Evolutionary conservation across 1,284 basidiomycete species (phyloP).

Genomic region (Takashimella koratensis): DNA sequence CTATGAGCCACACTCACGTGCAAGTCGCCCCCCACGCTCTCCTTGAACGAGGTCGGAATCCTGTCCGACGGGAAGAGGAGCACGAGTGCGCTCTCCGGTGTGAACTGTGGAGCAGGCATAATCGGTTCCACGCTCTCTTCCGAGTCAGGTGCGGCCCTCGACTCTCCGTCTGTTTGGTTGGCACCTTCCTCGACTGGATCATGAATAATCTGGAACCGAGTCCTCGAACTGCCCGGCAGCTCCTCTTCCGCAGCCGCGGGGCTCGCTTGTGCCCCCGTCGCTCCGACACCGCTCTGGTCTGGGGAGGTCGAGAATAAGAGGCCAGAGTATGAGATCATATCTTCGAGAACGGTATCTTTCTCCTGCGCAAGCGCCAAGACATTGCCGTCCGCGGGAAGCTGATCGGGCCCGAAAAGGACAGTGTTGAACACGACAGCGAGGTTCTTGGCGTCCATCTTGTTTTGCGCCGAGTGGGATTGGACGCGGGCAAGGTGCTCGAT

Average conservation of each 20-base stretch:
- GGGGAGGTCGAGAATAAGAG: constrained; percentile 15
- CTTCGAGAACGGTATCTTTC: constrained; percentile 85
- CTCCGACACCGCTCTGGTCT: not conserved
- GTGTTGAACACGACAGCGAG: constrained; percentile 77
- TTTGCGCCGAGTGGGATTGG: constrained; percentile 63
- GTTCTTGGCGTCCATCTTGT: constrained; percentile 94
- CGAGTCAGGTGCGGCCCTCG: not conserved
- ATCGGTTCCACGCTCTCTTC: not conserved
- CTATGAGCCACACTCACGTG: constrained; percentile 20
- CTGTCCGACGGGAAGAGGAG: constrained; percentile 65
- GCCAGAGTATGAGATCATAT: constrained; percentile 67
- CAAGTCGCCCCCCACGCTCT: constrained; percentile 23
- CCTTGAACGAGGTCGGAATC: constrained; percentile 52
- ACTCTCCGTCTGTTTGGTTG: not conserved
- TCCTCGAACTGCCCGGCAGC: constrained; percentile 27
- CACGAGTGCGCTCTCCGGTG: constrained; percentile 65
- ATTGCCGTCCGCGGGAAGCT: constrained; percentile 69
- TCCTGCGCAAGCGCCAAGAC: constrained; percentile 63
- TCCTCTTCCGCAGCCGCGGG: not conserved
- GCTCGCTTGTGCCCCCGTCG: not conserved
- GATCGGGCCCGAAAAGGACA: constrained; percentile 85
- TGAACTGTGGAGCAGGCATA: constrained; percentile 49
- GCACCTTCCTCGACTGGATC: not conserved
- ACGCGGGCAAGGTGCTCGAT: constrained; percentile 83
- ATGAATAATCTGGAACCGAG: constrained; percentile 23